A percentile compares a stretch with the other conserved stretches of the same genome.
Evolutionary conservation across 306 rosid species (phyloP).

Genomic region (Mucuna pruriens): DNA sequence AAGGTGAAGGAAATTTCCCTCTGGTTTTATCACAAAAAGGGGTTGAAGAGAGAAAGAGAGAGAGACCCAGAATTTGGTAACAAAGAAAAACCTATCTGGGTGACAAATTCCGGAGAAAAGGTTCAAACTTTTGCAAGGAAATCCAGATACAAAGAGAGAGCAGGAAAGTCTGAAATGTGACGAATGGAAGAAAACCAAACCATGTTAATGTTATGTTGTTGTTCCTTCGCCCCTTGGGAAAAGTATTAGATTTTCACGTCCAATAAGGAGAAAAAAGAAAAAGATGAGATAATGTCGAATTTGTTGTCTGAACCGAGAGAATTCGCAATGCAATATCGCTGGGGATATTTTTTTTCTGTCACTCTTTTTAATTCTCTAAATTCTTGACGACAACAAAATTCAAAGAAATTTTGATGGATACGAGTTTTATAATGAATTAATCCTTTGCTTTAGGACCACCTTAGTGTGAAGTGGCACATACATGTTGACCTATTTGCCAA

Average conservation of each 20-base stretch:
- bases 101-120: conserved; percentile 37
- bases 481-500: conserved; percentile 3
- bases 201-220: conserved; percentile 28
- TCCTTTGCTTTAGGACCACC: not conserved
- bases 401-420: not conserved
- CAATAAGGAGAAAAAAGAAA: conserved; percentile 34
- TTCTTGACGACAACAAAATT: not conserved
- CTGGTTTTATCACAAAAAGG: conserved; percentile 23
- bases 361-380: not conserved
- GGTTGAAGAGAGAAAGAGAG: not conserved
- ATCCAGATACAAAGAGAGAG: conserved; percentile 32
- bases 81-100: conserved; percentile 52
- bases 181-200: conserved; percentile 36
- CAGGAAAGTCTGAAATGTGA: not conserved
- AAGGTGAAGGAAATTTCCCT: not conserved
- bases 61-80: not conserved
- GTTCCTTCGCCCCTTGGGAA: conserved; percentile 32
- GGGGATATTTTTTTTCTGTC: not conserved
- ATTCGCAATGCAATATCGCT: conserved; percentile 28
- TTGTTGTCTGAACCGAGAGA: conserved; percentile 33
- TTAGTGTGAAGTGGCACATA: not conserved
- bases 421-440: not conserved
- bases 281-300: conserved; percentile 28
- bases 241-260: conserved; percentile 35
- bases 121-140: conserved; percentile 42